phyloP scores from a whole-genome alignment of 129 eudicot genomes.

The Oenanthe sinensis region DNA sequence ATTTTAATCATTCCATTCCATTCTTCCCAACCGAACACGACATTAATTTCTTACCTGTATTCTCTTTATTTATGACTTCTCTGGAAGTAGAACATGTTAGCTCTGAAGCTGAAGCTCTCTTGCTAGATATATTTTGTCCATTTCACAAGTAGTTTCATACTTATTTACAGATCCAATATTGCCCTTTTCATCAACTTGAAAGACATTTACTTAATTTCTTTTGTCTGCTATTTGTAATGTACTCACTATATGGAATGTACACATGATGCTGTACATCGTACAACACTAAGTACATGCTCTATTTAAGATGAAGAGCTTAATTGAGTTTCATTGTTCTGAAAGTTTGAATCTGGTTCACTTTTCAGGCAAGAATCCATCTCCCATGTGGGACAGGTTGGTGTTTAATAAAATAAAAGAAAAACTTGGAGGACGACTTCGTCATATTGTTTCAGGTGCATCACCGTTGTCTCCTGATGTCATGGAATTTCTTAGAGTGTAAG shows the following conservation, averaged over 20 bases:
- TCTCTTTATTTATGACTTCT: neutral
- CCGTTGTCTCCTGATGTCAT: conserved; percentile 80
- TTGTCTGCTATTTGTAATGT: neutral
- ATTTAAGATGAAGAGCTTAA: neutral
- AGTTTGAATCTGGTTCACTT: neutral
- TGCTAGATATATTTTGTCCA: neutral
- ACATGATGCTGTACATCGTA: neutral
- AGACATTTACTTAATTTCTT: neutral
- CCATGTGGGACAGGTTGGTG: conserved; percentile 79
- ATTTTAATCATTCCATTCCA: too few species aligned
- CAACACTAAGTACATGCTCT: neutral
- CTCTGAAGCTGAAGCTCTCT: neutral
- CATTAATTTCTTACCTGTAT: neutral
- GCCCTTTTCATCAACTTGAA: neutral
- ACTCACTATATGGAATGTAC: neutral
- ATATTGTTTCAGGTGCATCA: conserved; percentile 76
- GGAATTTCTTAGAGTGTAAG: conserved; percentile 85
- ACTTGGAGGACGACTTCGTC: conserved; percentile 85
- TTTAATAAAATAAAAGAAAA: conserved; percentile 68
- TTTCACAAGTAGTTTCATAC: neutral
- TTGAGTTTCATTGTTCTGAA: neutral
- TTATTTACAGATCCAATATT: neutral
- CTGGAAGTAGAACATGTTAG: neutral
- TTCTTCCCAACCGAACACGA: too few species aligned
- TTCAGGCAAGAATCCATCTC: conserved; percentile 70